Percentiles rank a stretch among this genome's conserved stretches.
phyloP scores from a whole-genome alignment of 306 rosid species.

The Quercus bicolor region DNA sequence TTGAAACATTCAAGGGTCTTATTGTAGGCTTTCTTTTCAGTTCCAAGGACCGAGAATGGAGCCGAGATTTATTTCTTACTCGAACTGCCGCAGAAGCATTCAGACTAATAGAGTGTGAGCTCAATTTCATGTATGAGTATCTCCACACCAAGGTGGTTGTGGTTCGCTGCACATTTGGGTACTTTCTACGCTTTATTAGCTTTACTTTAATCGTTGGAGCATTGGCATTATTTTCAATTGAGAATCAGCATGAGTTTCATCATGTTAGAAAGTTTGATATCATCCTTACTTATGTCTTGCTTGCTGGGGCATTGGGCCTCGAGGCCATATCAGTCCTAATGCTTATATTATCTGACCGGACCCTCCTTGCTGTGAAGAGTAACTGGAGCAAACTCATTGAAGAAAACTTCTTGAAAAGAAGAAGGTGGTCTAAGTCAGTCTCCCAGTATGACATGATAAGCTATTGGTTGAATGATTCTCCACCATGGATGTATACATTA shows the following conservation, averaged over 20 bases:
- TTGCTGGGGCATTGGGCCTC: too few species aligned
- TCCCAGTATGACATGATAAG: slow-evolving; percentile 22
- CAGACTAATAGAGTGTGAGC: slow-evolving; percentile 17
- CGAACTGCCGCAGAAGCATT: background rate
- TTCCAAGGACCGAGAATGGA: background rate
- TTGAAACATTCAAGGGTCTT: slow-evolving; percentile 28
- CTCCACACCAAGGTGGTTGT: too few species aligned
- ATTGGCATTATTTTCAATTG: too few species aligned
- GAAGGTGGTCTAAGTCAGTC: slow-evolving; percentile 16
- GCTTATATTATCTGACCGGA: too few species aligned
- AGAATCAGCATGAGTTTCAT: too few species aligned
- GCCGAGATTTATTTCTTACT: background rate
- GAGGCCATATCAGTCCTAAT: too few species aligned
- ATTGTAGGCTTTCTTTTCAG: slow-evolving; percentile 26
- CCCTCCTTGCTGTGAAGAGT: too few species aligned
- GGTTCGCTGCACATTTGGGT: too few species aligned
- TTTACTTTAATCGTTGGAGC: too few species aligned
- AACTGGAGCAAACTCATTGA: background rate
- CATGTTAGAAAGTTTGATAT: background rate
- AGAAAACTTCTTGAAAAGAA: background rate
- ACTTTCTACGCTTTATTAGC: too few species aligned
- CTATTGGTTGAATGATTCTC: slow-evolving; percentile 3
- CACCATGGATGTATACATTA: background rate
- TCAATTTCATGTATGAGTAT: background rate
- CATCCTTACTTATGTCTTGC: too few species aligned